Base-by-base conservation (phyloP, 1,139 yeast species). In the Suhomyces guaymorum region DNA sequence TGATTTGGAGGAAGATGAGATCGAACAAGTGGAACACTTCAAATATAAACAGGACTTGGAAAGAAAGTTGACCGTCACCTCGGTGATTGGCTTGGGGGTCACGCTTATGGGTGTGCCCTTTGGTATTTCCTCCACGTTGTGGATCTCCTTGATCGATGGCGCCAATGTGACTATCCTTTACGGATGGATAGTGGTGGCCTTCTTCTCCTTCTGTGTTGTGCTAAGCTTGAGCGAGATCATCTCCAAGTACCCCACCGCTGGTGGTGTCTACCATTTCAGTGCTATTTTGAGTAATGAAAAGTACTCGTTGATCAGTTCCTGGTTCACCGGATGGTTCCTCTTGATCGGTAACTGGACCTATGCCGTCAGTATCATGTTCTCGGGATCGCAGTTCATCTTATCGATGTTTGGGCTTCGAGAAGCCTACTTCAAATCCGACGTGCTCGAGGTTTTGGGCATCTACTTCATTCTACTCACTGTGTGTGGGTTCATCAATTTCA, bases 51-150 rank as follows among this genome's bases (percentile, higher is more conserved):
- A 82, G 51, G 83, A 79, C 33, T 62, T 83, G 40, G 80, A 78
- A 40, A 69, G 85, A 45, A 79, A 81, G 42, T 66, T 82, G 40
- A 73, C 85, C 1, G 83, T 82, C 2, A 66, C 78, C 0, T 80
- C 88, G 0, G 77, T 83, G 22, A 75, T 83, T 27, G 92, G 90
- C 2, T 60, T 83, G 18, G 89, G 92, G 1, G 82, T 82, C 52
- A 80, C 88, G 2, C 59, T 83, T 16, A 82, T 83, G 90, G 85
- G 86, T 14, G 89, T 85, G 0, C 90, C 89, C 0, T 72, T 83
- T 53, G 89, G 90, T 1, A 68, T 83, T 49, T 78, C 87, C 4
- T 78, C 86, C 1, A 82, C 88, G 0, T 64, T 83, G 51, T 77
- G 82, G 57, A 81, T 82, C 28, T 80, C 85, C 1, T 61, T 83